Percentiles rank a stretch among this genome's conserved stretches.
phyloP scores from a whole-genome alignment of 225 moss, liverwort and hornwort species.

The Thuidium tamariscinum region DNA sequence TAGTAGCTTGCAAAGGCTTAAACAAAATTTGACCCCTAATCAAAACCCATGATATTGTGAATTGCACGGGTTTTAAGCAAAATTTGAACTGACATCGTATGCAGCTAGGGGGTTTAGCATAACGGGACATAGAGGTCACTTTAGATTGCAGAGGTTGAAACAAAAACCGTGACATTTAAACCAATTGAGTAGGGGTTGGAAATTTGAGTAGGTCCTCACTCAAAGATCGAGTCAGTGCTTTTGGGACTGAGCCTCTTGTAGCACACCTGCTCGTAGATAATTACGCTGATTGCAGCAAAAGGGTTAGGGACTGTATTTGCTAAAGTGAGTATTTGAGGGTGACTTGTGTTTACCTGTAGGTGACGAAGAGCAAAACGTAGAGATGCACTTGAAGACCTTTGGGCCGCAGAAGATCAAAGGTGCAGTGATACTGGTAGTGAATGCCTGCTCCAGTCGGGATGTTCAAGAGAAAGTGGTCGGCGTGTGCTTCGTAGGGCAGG shows the following conservation, averaged over 20 bases:
- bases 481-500: slow-evolving; percentile 51
- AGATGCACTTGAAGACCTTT: slow-evolving; percentile 33
- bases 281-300: background rate
- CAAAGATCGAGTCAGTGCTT: background rate
- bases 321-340: background rate
- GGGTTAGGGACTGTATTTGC: background rate
- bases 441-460: slow-evolving; percentile 43
- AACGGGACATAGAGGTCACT: background rate
- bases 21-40: too few species aligned
- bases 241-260: background rate
- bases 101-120: background rate
- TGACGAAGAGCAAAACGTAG: slow-evolving; percentile 42
- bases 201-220: background rate
- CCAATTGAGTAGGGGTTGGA: background rate
- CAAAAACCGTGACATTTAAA: background rate
- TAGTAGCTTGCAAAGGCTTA: too few species aligned
- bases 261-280: background rate
- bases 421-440: slow-evolving; percentile 33
- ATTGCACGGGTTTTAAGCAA: background rate
- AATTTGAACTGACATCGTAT: background rate
- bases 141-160: background rate
- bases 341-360: background rate
- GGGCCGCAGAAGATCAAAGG: slow-evolving; percentile 23
- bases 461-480: slow-evolving; percentile 44
- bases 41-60: too few species aligned